Evolutionary conservation across 2,329 filamentous ascomycete species (phyloP).

Genomic region (Beauveria australis): DNA sequence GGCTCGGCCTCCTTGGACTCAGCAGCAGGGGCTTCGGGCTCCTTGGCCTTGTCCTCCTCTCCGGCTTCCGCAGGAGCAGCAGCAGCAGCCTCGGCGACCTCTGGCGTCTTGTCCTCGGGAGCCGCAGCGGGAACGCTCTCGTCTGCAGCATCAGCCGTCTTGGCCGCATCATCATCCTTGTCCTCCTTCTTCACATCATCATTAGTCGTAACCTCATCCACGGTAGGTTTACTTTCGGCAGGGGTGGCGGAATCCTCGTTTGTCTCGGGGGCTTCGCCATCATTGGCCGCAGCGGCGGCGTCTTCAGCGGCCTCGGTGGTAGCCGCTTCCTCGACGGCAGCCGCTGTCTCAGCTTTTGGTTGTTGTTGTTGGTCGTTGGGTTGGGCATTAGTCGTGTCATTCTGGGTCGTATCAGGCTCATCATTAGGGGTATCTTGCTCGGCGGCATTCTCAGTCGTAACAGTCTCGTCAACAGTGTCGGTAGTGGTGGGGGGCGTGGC

Average conservation of each 20-base stretch:
- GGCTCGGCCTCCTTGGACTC: neutral
- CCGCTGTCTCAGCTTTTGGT: neutral
- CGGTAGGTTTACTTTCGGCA: neutral
- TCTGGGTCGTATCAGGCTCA: conserved; percentile 11
- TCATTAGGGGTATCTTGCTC: conserved; percentile 12
- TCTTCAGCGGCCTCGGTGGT: neutral
- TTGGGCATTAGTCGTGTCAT: conserved; percentile 10
- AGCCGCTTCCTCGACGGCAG: conserved; percentile 2
- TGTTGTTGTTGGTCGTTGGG: conserved; percentile 7
- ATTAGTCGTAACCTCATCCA: conserved; percentile 4
- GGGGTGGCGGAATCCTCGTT: neutral
- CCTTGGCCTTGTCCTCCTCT: neutral
- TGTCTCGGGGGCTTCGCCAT: neutral
- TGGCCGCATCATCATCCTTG: neutral
- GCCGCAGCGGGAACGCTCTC: neutral
- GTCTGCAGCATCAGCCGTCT: neutral
- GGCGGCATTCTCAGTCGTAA: conserved; percentile 2
- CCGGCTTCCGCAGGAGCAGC: neutral
- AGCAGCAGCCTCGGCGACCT: neutral
- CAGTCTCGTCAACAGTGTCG: conserved; percentile 5
- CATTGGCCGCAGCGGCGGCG: neutral
- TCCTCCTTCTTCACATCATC: conserved; percentile 1
- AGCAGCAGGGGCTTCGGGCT: neutral
- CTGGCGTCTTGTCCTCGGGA: neutral
- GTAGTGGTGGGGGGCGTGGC: neutral